These are phyloP conservation scores for Lasiodiplodia citricola DNA, from an alignment of 2,329 filamentous ascomycete species.

Conservation along the genomic window DNA sequence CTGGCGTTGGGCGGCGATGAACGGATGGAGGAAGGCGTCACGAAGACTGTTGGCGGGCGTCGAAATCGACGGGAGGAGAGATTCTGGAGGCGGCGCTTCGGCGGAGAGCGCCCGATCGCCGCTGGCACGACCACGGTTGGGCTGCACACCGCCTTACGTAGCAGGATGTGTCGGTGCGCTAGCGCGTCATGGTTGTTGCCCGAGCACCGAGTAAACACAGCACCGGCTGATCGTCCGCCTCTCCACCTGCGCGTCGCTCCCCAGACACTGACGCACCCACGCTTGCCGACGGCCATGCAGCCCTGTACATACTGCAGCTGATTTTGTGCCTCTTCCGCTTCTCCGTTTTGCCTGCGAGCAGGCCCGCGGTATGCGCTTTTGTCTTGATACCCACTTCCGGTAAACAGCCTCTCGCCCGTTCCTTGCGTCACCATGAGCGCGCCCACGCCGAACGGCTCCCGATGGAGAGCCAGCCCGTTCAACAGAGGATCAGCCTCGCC, in stretches of 20 bases:
- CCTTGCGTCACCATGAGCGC: slow-evolving; percentile 53
- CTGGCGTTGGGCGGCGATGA: neutral
- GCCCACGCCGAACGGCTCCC: slow-evolving; percentile 65
- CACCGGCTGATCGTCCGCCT: slow-evolving; percentile 18
- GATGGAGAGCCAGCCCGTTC: slow-evolving; percentile 83
- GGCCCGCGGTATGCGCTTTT: slow-evolving; percentile 20
- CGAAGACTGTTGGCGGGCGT: neutral
- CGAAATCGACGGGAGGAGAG: neutral
- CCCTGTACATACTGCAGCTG: slow-evolving; percentile 25
- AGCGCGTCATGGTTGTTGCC: slow-evolving; percentile 7
- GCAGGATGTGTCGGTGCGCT: neutral
- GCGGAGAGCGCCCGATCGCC: neutral
- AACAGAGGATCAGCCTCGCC: slow-evolving; percentile 68
- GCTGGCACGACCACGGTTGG: neutral
- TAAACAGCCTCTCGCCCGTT: slow-evolving; percentile 9
- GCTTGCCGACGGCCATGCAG: slow-evolving; percentile 11
- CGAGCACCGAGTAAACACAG: slow-evolving; percentile 23
- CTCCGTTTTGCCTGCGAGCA: slow-evolving; percentile 12
- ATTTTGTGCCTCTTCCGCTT: slow-evolving; percentile 21
- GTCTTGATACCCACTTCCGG: slow-evolving; percentile 19
- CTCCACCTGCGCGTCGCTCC: slow-evolving; percentile 21
- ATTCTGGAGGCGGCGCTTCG: neutral
- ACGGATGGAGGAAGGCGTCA: slow-evolving; percentile 5
- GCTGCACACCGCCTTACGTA: neutral
- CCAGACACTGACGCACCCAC: slow-evolving; percentile 17